Evolutionary conservation across 2,329 filamentous ascomycete species (phyloP), one percentile per base, ranked within the genome.

Genomic region (Raffaelea albimanens): DNA sequence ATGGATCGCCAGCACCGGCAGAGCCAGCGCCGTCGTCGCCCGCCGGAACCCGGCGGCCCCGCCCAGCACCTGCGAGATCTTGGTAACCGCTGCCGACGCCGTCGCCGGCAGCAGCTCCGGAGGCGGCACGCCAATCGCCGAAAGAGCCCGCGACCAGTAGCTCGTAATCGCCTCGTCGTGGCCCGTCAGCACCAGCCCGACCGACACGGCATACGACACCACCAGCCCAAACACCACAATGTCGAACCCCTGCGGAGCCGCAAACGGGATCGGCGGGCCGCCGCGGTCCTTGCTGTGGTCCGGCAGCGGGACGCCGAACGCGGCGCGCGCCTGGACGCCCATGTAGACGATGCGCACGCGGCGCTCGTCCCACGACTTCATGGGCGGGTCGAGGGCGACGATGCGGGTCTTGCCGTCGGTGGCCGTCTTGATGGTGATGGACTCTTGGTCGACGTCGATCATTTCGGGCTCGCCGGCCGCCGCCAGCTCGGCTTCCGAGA

Each of bases 321-420:
- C 73, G 29, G 67, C 56, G 31, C 84, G 73, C 55, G 76, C 59
- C 59, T 62, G 59, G 68, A 79, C 54, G 64, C 76, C 62, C 80
- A 96, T 85, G 45, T 81, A 78, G 43, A 94, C 80, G 38, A 91
- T 69, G 45, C 85, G 78, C 42, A 75, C 69, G 46, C 87, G 80
- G 10, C 82, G 75, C 50, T 95, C 86, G 33, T 70, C 65, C 63
- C 81, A 81, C 33, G 73, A 72, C n/a, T 66, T 64, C 68, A 96
- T 75, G 0, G 86, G 79, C 10, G 90, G 90, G 1, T 73, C 61
- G 55, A 96, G 73, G 3, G 80, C 68, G 42, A 95, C 72, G 49
- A 59, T 66, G 41, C 63, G 64, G 11, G 72, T 67, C 4, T 65
- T 62, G 53, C 57, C 67, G 23, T 63, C 63, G 9, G 72, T 67